phyloP scores from a whole-genome alignment of 306 rosid genomes.

The Gynostemma pentaphyllum region DNA sequence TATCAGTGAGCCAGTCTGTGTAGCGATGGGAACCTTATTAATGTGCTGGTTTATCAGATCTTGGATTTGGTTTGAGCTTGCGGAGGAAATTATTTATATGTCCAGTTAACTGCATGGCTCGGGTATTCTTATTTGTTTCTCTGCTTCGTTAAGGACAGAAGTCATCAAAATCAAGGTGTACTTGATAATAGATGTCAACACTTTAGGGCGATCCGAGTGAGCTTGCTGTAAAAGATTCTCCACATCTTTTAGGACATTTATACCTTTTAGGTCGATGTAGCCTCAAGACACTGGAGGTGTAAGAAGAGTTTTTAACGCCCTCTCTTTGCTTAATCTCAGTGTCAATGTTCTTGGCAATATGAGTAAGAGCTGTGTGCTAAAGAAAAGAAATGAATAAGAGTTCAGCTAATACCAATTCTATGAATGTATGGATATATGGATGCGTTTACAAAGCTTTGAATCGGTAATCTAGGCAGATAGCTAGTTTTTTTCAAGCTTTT shows the following conservation, averaged over 20 bases:
- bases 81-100: neutral
- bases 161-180: neutral
- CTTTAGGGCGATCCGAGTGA: neutral
- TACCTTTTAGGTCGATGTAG: neutral
- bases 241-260: neutral
- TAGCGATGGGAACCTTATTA: neutral
- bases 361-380: too few relatives aligned
- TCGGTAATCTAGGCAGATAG: too few relatives aligned
- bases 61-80: neutral
- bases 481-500: neutral
- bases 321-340: neutral
- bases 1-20: neutral
- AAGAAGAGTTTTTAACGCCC: neutral
- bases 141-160: neutral
- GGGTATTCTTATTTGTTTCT: neutral
- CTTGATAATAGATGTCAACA: neutral
- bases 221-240: neutral
- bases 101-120: neutral
- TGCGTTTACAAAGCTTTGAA: too few relatives aligned
- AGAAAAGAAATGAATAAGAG: too few relatives aligned
- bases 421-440: too few relatives aligned
- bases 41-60: neutral
- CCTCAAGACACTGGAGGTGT: neutral
- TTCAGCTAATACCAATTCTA: too few relatives aligned
- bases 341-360: too few relatives aligned